Evolutionary conservation across 2,329 filamentous ascomycete species (phyloP), one percentile per base, ranked within the genome.

Genomic region (Decorospora gaudefroyi): DNA sequence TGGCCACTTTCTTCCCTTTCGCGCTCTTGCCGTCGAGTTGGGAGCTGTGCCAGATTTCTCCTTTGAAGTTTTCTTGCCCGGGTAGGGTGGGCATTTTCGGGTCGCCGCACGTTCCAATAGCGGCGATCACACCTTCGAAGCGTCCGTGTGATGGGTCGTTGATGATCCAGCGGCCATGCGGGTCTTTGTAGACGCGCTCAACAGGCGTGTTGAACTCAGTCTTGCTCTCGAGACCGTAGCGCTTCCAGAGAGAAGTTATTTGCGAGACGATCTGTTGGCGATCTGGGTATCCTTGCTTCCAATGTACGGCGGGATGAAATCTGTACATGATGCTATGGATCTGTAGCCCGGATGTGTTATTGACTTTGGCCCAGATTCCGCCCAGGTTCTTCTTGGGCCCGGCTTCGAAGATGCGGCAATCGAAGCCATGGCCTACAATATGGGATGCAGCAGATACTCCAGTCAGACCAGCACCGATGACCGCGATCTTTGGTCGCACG

Each of bases 291-390:
- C 87, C 87, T 19, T 77, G 74, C 22, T 80, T 75, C 83, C 87
- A 95, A 49, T 80, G 77, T 1, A 95, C 82, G 0, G 86, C 87
- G 0, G 90, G 90, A 55, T 92, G 87, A 66, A 95, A 95, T 15
- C 89, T 82, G 68, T 92, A 95, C 88, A 93, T 93, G 45, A 91
- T 69, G 13, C 84, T 88, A 67, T 95, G 88, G 15, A 95, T 91
- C 62, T 93, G 88, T 0, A 95, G 78, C 11, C 87, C 83, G 0
- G 87, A 91, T 0, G 87, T 91, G 37, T 87, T 87, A 72, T 93
- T 92, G 27, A 93, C 87, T 68, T 80, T 79, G 62, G 83, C 88
- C 88, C 88, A 92, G 22, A 92, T 92, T 0, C 88, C 88, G 11
- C 88, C 88, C 0, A 95, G 68, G 16, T 81, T 76, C 11, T 87